phyloP scores from a whole-genome alignment of 306 rosid genomes.

The Crataegus laevigata region DNA sequence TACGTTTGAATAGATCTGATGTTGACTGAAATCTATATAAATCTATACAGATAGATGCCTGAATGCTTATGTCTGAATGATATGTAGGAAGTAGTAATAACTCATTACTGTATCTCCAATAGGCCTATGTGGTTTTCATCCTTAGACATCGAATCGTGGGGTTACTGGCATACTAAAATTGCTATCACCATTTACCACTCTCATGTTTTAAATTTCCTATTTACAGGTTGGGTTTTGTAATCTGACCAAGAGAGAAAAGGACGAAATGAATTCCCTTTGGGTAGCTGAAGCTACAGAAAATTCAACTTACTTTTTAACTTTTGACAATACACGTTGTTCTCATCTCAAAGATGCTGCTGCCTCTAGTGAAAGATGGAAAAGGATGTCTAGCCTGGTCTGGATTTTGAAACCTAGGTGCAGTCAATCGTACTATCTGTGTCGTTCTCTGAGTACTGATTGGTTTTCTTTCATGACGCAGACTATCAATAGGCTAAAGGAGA shows the following conservation, averaged over 20 bases:
- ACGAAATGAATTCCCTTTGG: constrained; percentile 58
- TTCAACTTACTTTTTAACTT: constrained; percentile 55
- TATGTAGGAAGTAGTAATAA: not conserved
- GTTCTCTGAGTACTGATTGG: constrained; percentile 1
- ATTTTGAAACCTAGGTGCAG: constrained; percentile 11
- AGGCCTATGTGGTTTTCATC: not conserved
- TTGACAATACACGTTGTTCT: constrained; percentile 48
- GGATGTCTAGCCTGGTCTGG: constrained; percentile 43
- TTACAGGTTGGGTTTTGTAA: constrained; percentile 79
- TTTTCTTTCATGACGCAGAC: constrained; percentile 34
- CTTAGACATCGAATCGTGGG: not conserved
- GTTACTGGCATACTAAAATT: not conserved
- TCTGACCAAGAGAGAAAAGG: constrained; percentile 64
- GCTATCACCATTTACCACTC: not conserved
- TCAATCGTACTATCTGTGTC: constrained; percentile 1
- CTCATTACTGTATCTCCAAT: no score
- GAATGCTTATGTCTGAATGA: not conserved
- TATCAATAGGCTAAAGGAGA: constrained; percentile 34
- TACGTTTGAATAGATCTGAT: not conserved
- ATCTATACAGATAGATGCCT: not conserved
- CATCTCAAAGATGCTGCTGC: constrained; percentile 61
- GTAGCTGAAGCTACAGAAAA: constrained; percentile 75
- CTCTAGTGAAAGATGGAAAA: constrained; percentile 59
- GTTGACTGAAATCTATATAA: not conserved
- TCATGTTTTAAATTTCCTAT: not conserved